Evolutionary conservation across 352 stramenopile genomes (phyloP).

Genomic region (Pythium myriotylum): DNA sequence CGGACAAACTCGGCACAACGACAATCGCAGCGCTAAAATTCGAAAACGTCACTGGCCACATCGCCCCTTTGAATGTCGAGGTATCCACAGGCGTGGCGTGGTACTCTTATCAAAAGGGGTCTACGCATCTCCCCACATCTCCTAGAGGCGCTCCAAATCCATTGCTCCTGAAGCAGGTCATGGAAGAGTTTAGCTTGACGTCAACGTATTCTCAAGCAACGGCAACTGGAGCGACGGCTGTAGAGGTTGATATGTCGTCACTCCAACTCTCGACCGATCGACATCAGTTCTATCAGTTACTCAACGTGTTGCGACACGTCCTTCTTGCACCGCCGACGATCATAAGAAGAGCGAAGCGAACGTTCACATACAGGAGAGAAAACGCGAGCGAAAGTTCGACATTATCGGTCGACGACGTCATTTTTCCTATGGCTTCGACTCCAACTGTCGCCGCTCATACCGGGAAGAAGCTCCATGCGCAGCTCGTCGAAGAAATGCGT

Average conservation of each 20-base stretch:
- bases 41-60: slow-evolving; percentile 66
- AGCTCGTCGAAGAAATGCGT: slow-evolving; percentile 72
- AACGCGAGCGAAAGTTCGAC: slow-evolving; percentile 12
- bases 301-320: slow-evolving; percentile 77
- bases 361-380: slow-evolving; percentile 24
- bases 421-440: slow-evolving; percentile 35
- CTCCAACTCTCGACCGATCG: slow-evolving; percentile 73
- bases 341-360: slow-evolving; percentile 29
- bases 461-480: slow-evolving; percentile 58
- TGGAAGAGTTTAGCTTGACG: slow-evolving; percentile 77
- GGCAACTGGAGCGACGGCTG: slow-evolving; percentile 42
- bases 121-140: background rate
- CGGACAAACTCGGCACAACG: slow-evolving; percentile 43
- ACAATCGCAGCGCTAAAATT: slow-evolving; percentile 68
- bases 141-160: slow-evolving; percentile 23
- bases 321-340: slow-evolving; percentile 65
- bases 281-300: slow-evolving; percentile 82
- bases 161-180: slow-evolving; percentile 66
- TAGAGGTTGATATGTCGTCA: slow-evolving; percentile 70
- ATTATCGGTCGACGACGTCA: slow-evolving; percentile 34
- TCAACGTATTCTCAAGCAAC: slow-evolving; percentile 58
- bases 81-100: slow-evolving; percentile 70
- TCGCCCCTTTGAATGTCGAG: slow-evolving; percentile 77
- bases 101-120: slow-evolving; percentile 47
- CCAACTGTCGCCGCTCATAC: slow-evolving; percentile 24